A percentile compares a stretch with the other conserved stretches of the same genome.
phyloP scores from a whole-genome alignment of 2,329 filamentous ascomycete species.

The Emericellopsis cladophorae region DNA sequence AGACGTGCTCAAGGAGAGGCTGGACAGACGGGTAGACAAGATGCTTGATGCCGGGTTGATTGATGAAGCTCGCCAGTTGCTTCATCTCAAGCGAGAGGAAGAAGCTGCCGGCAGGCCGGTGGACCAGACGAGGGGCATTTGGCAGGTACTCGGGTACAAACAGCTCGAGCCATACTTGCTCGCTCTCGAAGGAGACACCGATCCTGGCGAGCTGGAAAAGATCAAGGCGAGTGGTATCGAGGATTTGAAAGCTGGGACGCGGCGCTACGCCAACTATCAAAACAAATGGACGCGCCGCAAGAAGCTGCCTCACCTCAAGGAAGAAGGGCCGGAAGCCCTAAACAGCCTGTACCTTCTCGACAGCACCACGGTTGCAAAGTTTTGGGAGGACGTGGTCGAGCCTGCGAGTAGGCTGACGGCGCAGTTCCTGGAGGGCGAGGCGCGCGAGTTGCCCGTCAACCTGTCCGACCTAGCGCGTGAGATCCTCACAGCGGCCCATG shows the following conservation, averaged over 20 bases:
- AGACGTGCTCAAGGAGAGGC: constrained; percentile 52
- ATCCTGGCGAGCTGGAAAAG: constrained; percentile 30
- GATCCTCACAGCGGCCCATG: constrained; percentile 27
- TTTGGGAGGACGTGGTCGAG: constrained; percentile 48
- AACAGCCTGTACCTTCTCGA: constrained; percentile 67
- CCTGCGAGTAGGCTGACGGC: constrained; percentile 51
- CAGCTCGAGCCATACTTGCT: constrained; percentile 67
- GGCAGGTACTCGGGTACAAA: constrained; percentile 94
- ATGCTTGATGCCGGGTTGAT: constrained; percentile 56
- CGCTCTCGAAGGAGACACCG: constrained; percentile 21
- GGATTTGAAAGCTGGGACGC: constrained; percentile 68
- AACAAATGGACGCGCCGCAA: constrained; percentile 79
- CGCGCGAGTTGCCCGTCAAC: constrained; percentile 36
- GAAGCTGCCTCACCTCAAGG: constrained; percentile 54
- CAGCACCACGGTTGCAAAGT: constrained; percentile 54
- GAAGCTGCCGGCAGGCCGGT: constrained; percentile 35
- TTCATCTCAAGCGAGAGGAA: constrained; percentile 22
- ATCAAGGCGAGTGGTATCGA: constrained; percentile 52
- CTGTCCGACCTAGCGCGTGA: constrained; percentile 34
- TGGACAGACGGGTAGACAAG: constrained; percentile 67
- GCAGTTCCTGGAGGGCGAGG: constrained; percentile 46
- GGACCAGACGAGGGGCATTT: constrained; percentile 75
- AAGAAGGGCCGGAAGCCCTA: constrained; percentile 34
- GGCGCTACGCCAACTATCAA: constrained; percentile 80
- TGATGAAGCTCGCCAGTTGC: constrained; percentile 33